These are phyloP conservation scores for Chytriomyces sp. DNA, from an alignment of 192 early-diverging fungal genomes.

Conservation along the genomic window DNA sequence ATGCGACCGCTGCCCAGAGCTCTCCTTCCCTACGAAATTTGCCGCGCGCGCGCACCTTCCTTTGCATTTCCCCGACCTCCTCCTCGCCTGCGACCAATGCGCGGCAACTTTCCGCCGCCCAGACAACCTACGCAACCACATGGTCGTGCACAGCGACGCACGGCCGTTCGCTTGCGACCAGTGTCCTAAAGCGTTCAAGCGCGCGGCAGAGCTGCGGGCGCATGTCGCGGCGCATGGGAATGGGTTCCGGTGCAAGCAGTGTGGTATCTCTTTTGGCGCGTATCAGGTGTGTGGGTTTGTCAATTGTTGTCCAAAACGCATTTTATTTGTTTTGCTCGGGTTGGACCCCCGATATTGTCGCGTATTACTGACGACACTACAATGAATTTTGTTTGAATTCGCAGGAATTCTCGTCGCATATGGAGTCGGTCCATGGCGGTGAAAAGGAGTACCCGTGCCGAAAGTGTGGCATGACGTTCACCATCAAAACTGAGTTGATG, in stretches of 20 bases:
- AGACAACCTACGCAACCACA: constrained; percentile 27
- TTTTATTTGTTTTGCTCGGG: background rate
- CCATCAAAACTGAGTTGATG: too few relatives aligned
- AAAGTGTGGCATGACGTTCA: background rate
- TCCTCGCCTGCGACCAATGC: too few relatives aligned
- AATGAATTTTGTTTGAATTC: background rate
- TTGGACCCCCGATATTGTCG: too few relatives aligned
- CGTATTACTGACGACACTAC: background rate
- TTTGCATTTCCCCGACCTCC: too few relatives aligned
- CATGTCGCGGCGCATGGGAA: too few relatives aligned
- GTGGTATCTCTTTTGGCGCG: background rate
- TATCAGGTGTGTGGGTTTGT: background rate
- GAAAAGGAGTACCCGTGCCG: background rate
- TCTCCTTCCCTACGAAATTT: too few relatives aligned
- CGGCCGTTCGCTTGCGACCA: constrained; percentile 20
- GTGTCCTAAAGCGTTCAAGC: constrained; percentile 19
- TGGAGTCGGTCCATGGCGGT: background rate
- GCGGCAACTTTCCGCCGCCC: too few relatives aligned
- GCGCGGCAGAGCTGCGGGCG: constrained; percentile 14
- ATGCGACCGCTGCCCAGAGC: too few relatives aligned
- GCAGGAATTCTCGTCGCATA: background rate
- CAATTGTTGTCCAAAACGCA: background rate
- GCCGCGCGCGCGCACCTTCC: too few relatives aligned
- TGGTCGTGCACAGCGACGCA: constrained; percentile 14
- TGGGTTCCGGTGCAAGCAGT: too few relatives aligned